Percentiles rank a stretch among this genome's conserved stretches.
These are phyloP conservation scores for Alternaria gansuensis DNA, from an alignment of 2,329 filamentous ascomycete genomes.

Conservation along the genomic window DNA sequence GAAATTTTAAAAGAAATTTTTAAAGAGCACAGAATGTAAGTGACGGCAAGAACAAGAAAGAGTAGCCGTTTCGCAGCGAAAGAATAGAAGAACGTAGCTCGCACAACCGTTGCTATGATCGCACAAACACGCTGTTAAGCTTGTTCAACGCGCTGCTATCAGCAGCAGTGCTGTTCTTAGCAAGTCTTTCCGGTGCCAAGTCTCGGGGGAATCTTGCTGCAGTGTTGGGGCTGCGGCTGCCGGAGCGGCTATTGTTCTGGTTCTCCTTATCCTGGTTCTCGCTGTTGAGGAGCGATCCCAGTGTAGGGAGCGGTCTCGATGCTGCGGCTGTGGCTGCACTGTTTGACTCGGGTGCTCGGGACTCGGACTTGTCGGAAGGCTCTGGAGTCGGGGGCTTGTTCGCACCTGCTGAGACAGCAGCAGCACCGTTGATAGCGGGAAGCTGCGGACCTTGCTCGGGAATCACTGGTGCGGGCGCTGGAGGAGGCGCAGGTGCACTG, in stretches of 20 bases:
- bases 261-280: conserved; percentile 42
- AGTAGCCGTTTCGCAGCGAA: background rate
- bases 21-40: conserved; percentile 3
- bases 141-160: conserved; percentile 47
- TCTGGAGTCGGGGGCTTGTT: conserved; percentile 47
- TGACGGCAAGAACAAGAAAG: conserved; percentile 1
- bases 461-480: conserved; percentile 30
- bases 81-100: background rate
- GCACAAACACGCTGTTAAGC: conserved; percentile 48
- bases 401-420: conserved; percentile 30
- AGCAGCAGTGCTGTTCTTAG: conserved; percentile 45
- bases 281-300: conserved; percentile 47
- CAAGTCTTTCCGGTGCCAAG: conserved; percentile 44
- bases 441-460: conserved; percentile 50
- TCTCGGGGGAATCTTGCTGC: conserved; percentile 43
- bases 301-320: conserved; percentile 59
- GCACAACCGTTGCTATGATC: conserved; percentile 28
- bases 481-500: conserved; percentile 29
- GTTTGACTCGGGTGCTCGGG: conserved; percentile 53
- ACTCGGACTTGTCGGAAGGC: conserved; percentile 52
- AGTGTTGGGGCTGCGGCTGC: conserved; percentile 55
- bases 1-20: conserved; percentile 7
- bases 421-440: conserved; percentile 46
- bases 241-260: conserved; percentile 51
- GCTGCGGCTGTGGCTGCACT: conserved; percentile 32